Evolutionary conservation across 2,329 filamentous ascomycete species (phyloP), one percentile per base, ranked within the genome.

Genomic region (Claviceps purpurea): DNA sequence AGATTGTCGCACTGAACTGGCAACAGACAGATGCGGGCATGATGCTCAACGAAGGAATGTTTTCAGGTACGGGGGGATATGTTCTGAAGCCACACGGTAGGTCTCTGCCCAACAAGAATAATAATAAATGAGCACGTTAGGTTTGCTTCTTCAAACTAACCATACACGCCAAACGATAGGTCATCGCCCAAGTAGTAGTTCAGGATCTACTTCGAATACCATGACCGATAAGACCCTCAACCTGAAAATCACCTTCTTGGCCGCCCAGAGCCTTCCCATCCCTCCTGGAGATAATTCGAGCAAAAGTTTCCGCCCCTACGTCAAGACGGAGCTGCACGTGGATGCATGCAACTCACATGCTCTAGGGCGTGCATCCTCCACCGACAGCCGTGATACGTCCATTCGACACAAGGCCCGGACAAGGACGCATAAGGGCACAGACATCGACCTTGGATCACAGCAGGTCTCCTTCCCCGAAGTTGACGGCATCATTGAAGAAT

Each of bases 1-100:
- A 96, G 67, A 84, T 96, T 59, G 89, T 94, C 1, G 90, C 90
- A 0, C 73, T 97, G 55, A 96, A 96, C 69, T 97, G 90, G 88
- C 90, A 97, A 67, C 84, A 83, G 55, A 83, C 86, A 66, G 89
- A 96, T 61, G 85, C 88, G 59, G 89, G 88, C 37, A 94, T 94
- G 84, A 96, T 96, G 91, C 77, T 95, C 14, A 96, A 96, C 63
- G 84, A 93, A 62, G 90, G 81, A 59, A 93, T 95, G 88, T 95
- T 95, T 67, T 78, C 81, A 1, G 86, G 84, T 11, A 87, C 86
- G 0, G 76, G 76, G n/a, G 90, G 90, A 22, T 96, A 89, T 72
- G 82, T 93, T 1, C 73, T 95, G 42, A 96, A 96, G 67, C 90
- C 90, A 0, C 70, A 77, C 56, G 87, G 85, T 74, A 62, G 44